Percentiles rank a stretch among this genome's conserved stretches.
Conservation (phyloP, 176 grass and related monocot species). For the Phoenix dactylifera region DNA sequence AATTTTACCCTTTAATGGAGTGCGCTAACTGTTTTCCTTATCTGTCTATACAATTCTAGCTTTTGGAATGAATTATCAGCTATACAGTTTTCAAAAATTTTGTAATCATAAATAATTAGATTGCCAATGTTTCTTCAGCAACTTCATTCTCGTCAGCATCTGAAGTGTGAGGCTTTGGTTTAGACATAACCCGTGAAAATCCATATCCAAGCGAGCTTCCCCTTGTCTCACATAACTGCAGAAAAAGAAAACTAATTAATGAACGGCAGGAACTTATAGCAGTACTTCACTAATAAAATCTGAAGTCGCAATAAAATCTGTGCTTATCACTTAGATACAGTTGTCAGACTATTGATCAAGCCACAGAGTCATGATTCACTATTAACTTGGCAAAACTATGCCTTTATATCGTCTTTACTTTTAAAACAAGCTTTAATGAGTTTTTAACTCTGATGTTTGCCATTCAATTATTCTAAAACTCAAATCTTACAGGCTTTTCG, state of each 20-base stretch:
- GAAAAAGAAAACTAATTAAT: conserved; percentile 1
- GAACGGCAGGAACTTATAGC: conserved; percentile 6
- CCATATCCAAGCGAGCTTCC: conserved; percentile 89
- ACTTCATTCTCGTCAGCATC: conserved; percentile 57
- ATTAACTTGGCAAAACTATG: no score
- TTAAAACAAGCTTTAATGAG: no score
- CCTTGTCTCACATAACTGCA: conserved; percentile 58
- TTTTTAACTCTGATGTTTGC: no score
- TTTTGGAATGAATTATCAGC: conserved; percentile 16
- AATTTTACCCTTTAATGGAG: no score
- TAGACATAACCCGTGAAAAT: conserved; percentile 54
- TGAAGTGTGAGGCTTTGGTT: conserved; percentile 31
- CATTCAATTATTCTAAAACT: no score
- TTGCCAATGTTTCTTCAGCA: conserved; percentile 54
- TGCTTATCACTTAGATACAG: no score
- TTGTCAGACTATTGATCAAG: no score
- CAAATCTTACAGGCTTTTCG: no score
- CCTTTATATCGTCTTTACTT: no score
- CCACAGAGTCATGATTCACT: no score
- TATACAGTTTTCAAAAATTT: conserved; percentile 24
- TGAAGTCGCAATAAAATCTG: no score
- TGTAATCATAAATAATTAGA: conserved; percentile 18
- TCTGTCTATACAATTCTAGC: conserved; percentile 31
- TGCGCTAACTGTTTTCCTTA: background rate
- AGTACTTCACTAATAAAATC: background rate